Percentiles rank a stretch among this genome's conserved stretches.
These are phyloP conservation scores for Mycena belliarum DNA, from an alignment of 768 basidiomycete genomes.

Conservation along the genomic window DNA sequence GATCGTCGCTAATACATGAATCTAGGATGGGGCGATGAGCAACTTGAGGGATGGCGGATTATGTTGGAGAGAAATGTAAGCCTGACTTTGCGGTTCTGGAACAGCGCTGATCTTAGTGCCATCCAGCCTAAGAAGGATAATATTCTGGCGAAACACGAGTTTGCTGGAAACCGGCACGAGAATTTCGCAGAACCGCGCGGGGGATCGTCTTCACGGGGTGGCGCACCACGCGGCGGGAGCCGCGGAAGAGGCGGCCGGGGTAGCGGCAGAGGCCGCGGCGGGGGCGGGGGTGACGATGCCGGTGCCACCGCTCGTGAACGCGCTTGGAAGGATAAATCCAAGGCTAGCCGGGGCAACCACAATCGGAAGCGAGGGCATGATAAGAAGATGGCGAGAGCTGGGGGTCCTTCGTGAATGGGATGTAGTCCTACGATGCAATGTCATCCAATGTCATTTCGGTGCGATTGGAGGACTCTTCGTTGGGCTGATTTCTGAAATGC, in stretches of 20 bases:
- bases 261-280: conserved; percentile 37
- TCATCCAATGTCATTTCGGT: too few relatives aligned
- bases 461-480: too few relatives aligned
- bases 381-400: conserved; percentile 79
- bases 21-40: conserved; percentile 75
- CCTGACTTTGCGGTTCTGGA: conserved; percentile 13
- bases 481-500: too few relatives aligned
- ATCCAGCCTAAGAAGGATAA: conserved; percentile 71
- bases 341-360: conserved; percentile 71
- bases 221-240: conserved; percentile 29
- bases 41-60: conserved; percentile 90
- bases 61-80: conserved; percentile 89
- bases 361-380: conserved; percentile 84
- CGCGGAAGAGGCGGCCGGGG: conserved; percentile 44
- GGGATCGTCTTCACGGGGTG: conserved; percentile 13
- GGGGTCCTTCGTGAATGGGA: conserved; percentile 34
- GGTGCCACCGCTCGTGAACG: conserved; percentile 52
- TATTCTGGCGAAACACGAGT: conserved; percentile 75
- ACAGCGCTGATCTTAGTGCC: background rate
- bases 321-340: conserved; percentile 77
- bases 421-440: background rate
- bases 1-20: background rate
- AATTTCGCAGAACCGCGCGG: conserved; percentile 10
- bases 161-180: conserved; percentile 58
- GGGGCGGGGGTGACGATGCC: conserved; percentile 34